Base-by-base conservation (phyloP, 2,329 filamentous ascomycete species). In the Cryoendolithus antarcticus region DNA sequence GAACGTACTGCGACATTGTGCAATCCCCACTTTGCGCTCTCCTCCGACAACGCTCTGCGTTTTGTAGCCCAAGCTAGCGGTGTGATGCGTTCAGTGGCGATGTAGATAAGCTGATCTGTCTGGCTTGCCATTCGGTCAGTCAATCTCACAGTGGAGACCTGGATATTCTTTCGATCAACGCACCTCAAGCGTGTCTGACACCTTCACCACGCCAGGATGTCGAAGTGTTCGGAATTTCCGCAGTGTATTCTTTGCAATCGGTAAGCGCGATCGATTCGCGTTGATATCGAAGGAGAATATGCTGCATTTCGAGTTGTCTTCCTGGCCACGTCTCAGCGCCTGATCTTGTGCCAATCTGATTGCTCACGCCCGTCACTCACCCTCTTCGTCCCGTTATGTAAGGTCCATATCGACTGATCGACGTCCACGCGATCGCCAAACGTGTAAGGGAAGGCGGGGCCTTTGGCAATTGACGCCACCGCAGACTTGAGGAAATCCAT, bases 401-500 rank as follows among this genome's bases (percentile, higher is more conserved):
- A 67, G n/a, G 82, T 84, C 88, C 91, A 98, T 54, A 96, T 88
- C 19, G 89, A 94, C 56, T 91, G 79, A 59, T 93, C 85, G 38
- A 91, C 71, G 59, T 96, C 89, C 43, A 96, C 82, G 59, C 82
- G 77, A 62, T 98, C 91, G 53, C 88, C 89, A 58, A 96, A 91
- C 35, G 75, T 80, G 60, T 94, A 96, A 4, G 86, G 86, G 57
- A 95, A 93, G 4, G 88, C 80, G 38, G 88, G 86, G 2, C 89
- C 88, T 61, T 94, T 91, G 34, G 91, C 85, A 55, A 98, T 96
- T 45, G 91, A 96, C 34, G 88, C 89, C 58, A 96, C 86, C 38
- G 91, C 91, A 45, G 88, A 96, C 66, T 96, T 96, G 58, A 98
- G 75, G 57, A 96, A 96, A 62, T 98, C 88, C 91, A 98, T 98